Evolutionary conservation across 306 rosid genomes (phyloP).

Genomic region (Prunus fruticosa): DNA sequence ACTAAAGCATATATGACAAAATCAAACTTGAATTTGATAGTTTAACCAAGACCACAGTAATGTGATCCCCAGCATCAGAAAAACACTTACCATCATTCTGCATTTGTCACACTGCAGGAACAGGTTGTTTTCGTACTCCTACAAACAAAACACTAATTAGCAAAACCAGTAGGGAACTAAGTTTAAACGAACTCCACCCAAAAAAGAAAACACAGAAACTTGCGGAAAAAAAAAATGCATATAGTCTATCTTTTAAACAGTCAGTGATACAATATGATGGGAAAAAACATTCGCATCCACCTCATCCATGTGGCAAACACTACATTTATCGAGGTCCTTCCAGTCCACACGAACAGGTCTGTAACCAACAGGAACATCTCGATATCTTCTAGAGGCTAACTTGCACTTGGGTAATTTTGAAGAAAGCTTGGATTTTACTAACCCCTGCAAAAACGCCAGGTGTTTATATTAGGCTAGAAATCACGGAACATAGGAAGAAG

Average conservation of each 20-base stretch:
- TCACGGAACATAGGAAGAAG: background rate
- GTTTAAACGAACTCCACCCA: background rate
- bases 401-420: constrained; percentile 51
- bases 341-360: constrained; percentile 97
- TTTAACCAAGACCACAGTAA: background rate
- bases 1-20: background rate
- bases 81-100: constrained; percentile 89
- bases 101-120: constrained; percentile 99
- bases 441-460: constrained; percentile 53
- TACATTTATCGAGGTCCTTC: constrained; percentile 99
- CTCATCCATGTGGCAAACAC: constrained; percentile 99
- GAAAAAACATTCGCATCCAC: constrained; percentile 34
- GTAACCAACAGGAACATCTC: constrained; percentile 69
- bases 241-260: background rate
- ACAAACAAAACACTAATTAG: constrained; percentile 39
- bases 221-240: background rate
- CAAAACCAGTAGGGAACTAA: background rate
- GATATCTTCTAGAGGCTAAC: constrained; percentile 57
- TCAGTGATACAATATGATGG: background rate
- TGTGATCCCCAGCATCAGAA: constrained; percentile 7
- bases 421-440: constrained; percentile 59
- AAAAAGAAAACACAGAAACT: background rate
- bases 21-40: background rate
- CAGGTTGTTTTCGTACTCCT: constrained; percentile 96
- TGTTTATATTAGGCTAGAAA: constrained; percentile 18